Evolutionary conservation across 106 monocot species (phyloP).

Genomic region (Platanthera zijinensis): DNA sequence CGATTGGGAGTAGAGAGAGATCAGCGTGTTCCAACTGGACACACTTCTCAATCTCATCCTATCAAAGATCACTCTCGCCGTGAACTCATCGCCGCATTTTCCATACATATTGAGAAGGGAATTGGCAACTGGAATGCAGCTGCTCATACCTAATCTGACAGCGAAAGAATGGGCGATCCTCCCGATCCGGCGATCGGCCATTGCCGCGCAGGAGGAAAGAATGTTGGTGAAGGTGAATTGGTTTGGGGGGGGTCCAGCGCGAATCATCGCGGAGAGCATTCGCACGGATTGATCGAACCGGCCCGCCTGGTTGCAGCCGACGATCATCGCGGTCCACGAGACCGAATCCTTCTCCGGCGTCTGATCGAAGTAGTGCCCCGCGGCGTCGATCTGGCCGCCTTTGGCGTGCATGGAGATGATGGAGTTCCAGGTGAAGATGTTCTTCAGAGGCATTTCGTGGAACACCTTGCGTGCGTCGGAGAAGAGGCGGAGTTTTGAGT

Average conservation of each 20-base stretch:
- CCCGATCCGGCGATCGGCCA: slow-evolving; percentile 25
- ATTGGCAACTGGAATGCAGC: slow-evolving; percentile 50
- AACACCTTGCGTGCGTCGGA: slow-evolving; percentile 51
- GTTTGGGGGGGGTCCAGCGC: slow-evolving; percentile 29
- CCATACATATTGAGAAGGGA: slow-evolving; percentile 84
- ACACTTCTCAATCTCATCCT: slow-evolving; percentile 51
- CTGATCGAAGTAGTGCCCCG: slow-evolving; percentile 33
- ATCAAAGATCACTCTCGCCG: slow-evolving; percentile 53
- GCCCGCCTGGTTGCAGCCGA: slow-evolving; percentile 49
- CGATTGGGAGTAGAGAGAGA: slow-evolving; percentile 46
- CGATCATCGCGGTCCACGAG: slow-evolving; percentile 77
- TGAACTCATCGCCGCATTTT: slow-evolving; percentile 41
- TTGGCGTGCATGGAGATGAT: slow-evolving; percentile 67
- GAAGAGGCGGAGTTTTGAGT: slow-evolving; percentile 25
- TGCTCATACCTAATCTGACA: slow-evolving; percentile 65
- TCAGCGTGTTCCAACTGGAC: slow-evolving; percentile 78
- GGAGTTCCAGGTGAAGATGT: slow-evolving; percentile 77
- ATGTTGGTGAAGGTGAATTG: slow-evolving; percentile 81
- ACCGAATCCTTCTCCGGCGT: slow-evolving; percentile 82
- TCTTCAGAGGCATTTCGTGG: slow-evolving; percentile 53
- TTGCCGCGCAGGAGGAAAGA: slow-evolving; percentile 51
- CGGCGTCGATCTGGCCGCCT: slow-evolving; percentile 20
- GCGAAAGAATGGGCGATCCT: slow-evolving; percentile 70
- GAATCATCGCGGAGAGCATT: slow-evolving; percentile 49
- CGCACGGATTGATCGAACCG: slow-evolving; percentile 28